Percentiles rank a stretch among this genome's conserved stretches.
Evolutionary conservation across 2,329 filamentous ascomycete species (phyloP).

Genomic region (Aspergillus sp.): DNA sequence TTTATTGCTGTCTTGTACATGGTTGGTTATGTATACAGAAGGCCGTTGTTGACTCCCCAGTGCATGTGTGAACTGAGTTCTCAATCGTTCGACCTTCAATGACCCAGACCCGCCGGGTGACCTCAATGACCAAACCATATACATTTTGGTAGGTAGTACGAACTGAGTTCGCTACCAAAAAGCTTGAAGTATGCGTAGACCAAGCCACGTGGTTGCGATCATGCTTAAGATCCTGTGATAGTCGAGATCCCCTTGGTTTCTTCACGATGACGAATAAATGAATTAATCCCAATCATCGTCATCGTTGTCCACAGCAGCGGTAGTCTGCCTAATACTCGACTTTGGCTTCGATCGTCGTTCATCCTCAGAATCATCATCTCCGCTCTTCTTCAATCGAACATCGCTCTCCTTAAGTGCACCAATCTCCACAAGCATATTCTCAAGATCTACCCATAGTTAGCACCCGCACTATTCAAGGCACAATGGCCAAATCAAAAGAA

Average conservation of each 20-base stretch:
- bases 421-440: slow-evolving; percentile 76
- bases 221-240: not conserved
- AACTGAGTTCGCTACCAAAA: not conserved
- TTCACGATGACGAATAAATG: not conserved
- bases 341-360: slow-evolving; percentile 56
- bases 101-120: not conserved
- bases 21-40: not conserved
- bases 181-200: not conserved
- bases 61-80: not conserved
- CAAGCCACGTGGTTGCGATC: not conserved
- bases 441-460: slow-evolving; percentile 58
- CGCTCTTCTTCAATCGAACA: slow-evolving; percentile 64
- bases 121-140: not conserved
- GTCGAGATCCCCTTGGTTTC: not conserved
- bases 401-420: slow-evolving; percentile 79
- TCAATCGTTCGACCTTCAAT: not conserved
- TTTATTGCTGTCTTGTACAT: not conserved
- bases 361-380: slow-evolving; percentile 55
- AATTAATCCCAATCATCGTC: slow-evolving; percentile 59
- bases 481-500: not conserved
- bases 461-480: not conserved
- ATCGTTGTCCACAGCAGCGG: slow-evolving; percentile 42
- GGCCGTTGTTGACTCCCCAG: not conserved
- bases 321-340: slow-evolving; percentile 51
- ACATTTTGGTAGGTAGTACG: not conserved